These are phyloP conservation scores for Austropuccinia psidii DNA, from an alignment of 1,284 basidiomycete genomes.

Conservation along the genomic window DNA sequence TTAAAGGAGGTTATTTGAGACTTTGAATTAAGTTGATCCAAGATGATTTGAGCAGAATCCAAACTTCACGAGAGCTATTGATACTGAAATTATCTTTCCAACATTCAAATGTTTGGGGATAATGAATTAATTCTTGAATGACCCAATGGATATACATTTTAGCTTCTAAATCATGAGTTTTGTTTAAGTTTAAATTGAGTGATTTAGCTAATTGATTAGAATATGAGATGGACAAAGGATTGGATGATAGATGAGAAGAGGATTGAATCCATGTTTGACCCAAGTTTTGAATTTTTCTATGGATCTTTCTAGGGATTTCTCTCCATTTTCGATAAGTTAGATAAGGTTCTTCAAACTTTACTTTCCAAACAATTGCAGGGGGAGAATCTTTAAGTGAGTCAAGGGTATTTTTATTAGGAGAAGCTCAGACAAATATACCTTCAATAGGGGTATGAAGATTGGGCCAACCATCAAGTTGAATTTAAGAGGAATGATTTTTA, in stretches of 20 bases:
- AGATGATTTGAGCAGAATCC: not conserved
- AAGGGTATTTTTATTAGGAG: constrained; percentile 41
- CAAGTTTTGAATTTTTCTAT: not conserved
- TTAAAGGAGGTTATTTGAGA: not conserved
- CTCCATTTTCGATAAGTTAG: constrained; percentile 98
- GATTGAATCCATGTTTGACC: too few relatives aligned
- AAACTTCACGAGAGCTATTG: constrained; percentile 1
- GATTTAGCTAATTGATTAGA: not conserved
- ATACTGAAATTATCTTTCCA: constrained; percentile 18
- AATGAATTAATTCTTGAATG: constrained; percentile 11
- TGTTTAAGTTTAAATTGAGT: constrained; percentile 18
- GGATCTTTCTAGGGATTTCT: constrained; percentile 68
- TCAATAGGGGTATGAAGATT: constrained; percentile 85
- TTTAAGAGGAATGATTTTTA: constrained; percentile 43
- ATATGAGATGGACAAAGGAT: not conserved
- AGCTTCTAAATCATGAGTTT: constrained; percentile 19
- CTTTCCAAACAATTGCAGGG: constrained; percentile 99
- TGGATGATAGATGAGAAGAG: too few relatives aligned
- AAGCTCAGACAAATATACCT: constrained; percentile 72
- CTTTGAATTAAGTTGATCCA: not conserved
- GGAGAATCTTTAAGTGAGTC: not conserved
- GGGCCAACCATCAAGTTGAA: constrained; percentile 55
- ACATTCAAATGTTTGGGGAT: constrained; percentile 8
- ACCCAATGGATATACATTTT: constrained; percentile 21
- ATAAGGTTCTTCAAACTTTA: constrained; percentile 98